phyloP scores from a whole-genome alignment of 1,139 yeast species.

The Hemisphaericaspora subhashii region DNA sequence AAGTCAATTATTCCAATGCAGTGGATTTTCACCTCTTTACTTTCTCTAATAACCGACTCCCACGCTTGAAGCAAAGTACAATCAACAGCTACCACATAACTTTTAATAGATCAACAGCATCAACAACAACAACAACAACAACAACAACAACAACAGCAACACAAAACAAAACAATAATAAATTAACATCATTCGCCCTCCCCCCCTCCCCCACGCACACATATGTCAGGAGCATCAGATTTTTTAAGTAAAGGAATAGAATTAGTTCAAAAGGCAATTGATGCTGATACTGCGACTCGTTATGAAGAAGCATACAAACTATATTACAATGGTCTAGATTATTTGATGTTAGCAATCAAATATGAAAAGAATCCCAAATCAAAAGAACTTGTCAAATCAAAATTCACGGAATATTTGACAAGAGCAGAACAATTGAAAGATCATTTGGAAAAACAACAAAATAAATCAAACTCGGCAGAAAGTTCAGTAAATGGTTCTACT shows the following conservation, averaged over 20 bases:
- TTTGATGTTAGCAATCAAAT: slow-evolving; percentile 91
- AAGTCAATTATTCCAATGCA: too few species aligned
- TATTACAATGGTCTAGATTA: slow-evolving; percentile 94
- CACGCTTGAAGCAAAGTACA: too few species aligned
- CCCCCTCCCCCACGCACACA: too few species aligned
- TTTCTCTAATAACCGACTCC: too few species aligned
- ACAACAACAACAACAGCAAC: too few species aligned
- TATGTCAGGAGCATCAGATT: slow-evolving; percentile 64
- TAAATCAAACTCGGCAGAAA: slow-evolving; percentile 49
- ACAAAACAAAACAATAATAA: too few species aligned
- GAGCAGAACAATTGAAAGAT: slow-evolving; percentile 94
- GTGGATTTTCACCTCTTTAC: too few species aligned
- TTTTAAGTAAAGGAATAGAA: slow-evolving; percentile 89
- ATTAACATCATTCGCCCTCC: too few species aligned
- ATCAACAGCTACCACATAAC: too few species aligned
- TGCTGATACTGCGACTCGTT: slow-evolving; percentile 86
- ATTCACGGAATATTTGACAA: slow-evolving; percentile 83
- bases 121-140: too few species aligned
- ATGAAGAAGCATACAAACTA: slow-evolving; percentile 91
- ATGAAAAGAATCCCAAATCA: slow-evolving; percentile 87
- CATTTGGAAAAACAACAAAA: slow-evolving; percentile 69
- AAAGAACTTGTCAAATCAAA: slow-evolving; percentile 87
- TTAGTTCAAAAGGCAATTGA: slow-evolving; percentile 93
- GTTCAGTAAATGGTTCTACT: slow-evolving; percentile 55
- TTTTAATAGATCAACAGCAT: too few species aligned